A percentile compares a stretch with the other conserved stretches of the same genome.
phyloP scores from a whole-genome alignment of 176 grass and related monocot genomes.

The Juncus inflexus region DNA sequence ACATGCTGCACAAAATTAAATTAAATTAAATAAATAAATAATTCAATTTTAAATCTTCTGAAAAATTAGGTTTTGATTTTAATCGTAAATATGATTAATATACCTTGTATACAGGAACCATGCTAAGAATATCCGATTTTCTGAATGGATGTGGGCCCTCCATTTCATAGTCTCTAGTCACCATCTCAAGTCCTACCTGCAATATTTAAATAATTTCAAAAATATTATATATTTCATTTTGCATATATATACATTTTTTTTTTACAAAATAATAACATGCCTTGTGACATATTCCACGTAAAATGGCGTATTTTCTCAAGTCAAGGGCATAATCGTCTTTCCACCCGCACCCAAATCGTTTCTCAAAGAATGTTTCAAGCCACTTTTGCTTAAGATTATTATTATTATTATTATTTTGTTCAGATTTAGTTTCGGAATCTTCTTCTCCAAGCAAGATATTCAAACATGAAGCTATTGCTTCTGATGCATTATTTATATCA shows the following conservation, averaged over 20 bases:
- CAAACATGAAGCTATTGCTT: constrained; percentile 66
- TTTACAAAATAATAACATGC: constrained; percentile 28
- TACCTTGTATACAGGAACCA: constrained; percentile 93
- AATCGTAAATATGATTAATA: constrained; percentile 20
- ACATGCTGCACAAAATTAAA: constrained; percentile 56
- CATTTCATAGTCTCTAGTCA: constrained; percentile 89
- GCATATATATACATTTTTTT: neutral
- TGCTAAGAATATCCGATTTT: constrained; percentile 82
- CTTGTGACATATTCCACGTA: constrained; percentile 97
- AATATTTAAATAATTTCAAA: constrained; percentile 22
- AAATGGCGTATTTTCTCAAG: constrained; percentile 91
- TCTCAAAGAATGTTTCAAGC: constrained; percentile 69
- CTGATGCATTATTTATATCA: constrained; percentile 68
- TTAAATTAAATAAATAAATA: neutral
- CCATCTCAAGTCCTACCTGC: constrained; percentile 95
- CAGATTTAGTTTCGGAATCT: constrained; percentile 48
- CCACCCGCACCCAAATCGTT: constrained; percentile 81
- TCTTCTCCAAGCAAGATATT: constrained; percentile 80
- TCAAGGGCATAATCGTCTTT: constrained; percentile 66
- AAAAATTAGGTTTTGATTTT: constrained; percentile 3
- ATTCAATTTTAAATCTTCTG: constrained; percentile 23
- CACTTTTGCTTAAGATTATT: constrained; percentile 72
- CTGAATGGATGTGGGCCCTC: constrained; percentile 67
- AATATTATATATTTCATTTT: neutral
- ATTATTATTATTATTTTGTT: constrained; percentile 41